These are phyloP conservation scores for Crithidia expoeki DNA, from an alignment of 208 protist species.

Conservation along the genomic window DNA sequence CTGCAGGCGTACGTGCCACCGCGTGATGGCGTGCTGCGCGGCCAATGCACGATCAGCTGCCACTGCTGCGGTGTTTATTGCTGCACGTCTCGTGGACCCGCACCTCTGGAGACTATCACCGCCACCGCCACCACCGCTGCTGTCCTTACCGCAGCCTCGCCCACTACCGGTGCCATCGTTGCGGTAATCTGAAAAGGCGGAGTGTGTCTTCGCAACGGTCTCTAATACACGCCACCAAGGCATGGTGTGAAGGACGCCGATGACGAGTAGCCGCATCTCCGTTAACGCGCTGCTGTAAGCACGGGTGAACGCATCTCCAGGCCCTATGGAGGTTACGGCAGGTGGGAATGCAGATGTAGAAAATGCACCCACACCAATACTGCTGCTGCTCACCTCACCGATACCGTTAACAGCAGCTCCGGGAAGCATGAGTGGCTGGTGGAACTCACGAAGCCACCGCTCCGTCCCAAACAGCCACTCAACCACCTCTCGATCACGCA, in stretches of 20 bases:
- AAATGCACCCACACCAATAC: not conserved
- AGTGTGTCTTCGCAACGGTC: constrained; percentile 26
- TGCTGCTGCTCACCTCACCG: not conserved
- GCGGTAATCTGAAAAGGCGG: not conserved
- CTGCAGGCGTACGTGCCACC: constrained; percentile 73
- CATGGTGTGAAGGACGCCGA: constrained; percentile 79
- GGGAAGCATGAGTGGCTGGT: constrained; percentile 1
- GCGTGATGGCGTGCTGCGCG: constrained; percentile 42
- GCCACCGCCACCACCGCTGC: not conserved
- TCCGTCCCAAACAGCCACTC: constrained; percentile 64
- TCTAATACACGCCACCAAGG: constrained; percentile 86
- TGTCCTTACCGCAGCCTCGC: not conserved
- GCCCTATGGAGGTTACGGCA: not conserved
- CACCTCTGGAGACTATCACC: not conserved
- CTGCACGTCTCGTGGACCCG: not conserved
- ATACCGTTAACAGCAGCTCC: not conserved
- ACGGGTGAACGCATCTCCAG: constrained; percentile 7
- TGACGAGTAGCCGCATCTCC: constrained; percentile 69
- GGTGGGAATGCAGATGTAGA: not conserved
- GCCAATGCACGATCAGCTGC: constrained; percentile 17
- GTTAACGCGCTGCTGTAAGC: constrained; percentile 27
- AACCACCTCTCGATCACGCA: constrained; percentile 74
- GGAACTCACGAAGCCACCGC: constrained; percentile 44
- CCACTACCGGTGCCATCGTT: too few species aligned
- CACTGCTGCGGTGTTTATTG: not conserved